Base-by-base conservation (phyloP, 805 yeast species). In the Nakazawaea holstii region DNA sequence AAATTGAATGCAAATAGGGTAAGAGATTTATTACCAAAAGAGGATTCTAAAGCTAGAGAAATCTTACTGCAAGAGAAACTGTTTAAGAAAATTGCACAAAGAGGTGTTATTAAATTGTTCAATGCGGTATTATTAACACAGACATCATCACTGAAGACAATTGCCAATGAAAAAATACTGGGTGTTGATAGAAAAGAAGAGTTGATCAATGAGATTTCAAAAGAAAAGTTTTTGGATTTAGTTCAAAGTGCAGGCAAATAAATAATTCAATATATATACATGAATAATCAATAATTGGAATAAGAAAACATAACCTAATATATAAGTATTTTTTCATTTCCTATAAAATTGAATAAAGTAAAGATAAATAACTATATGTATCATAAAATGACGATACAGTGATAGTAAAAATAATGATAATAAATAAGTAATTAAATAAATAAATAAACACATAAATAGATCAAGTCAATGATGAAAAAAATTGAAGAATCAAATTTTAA, bases 161-260 rank as follows among this genome's bases (percentile, higher is more conserved):
- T 79, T 2, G 56, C 64, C n/a, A 67, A 68, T 11, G 55, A 54
- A 35, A 67, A 59, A 46, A 59, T 46, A 37, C 68, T 65, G 43
- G 70, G 64, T 44, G 62, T 66, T 55, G 80, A 61, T 69, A 76
- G 74, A 62, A 70, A 76, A 55, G 84, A 84, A 54, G 78, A 81
- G 51, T 62, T 83, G 50, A 74, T 83, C 56, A 83, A 80, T 37
- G 96, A 90, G 57, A 75, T 91, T 46, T 84, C 96, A 5, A 92
- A 91, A 63, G 96, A 90, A 61, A 87, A 81, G 62, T 91, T 91
- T 59, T 75, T 91, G 65, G 96, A 90, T 65, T 72, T 91, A 64
- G 94, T 91, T 33, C 85, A 82, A 63, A 84, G 84, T 38, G 90
- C 90, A 2, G 91, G 86, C 45, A 75, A 77, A 40, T 53, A 35